phyloP scores from a whole-genome alignment of 495 filamentous ascomycete genomes.

The Podospora tetraspora region DNA sequence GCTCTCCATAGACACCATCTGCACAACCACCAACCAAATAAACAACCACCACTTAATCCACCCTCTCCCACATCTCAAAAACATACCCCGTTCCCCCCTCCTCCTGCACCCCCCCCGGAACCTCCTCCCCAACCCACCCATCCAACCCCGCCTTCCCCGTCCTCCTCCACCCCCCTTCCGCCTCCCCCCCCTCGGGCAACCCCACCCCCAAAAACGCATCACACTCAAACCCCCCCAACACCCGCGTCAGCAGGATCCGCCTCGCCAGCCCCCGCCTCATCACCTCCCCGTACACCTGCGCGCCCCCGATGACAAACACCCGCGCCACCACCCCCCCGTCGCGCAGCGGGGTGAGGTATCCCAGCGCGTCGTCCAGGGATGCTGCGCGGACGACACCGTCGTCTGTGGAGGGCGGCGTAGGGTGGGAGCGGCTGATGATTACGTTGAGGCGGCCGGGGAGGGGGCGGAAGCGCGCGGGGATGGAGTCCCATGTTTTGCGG shows the following conservation, averaged over 20 bases:
- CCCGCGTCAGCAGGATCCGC: conserved; percentile 59
- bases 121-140: conserved; percentile 54
- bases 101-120: conserved; percentile 44
- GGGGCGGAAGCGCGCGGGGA: conserved; percentile 72
- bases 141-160: conserved; percentile 45
- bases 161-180: conserved; percentile 42
- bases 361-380: conserved; percentile 56
- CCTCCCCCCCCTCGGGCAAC: conserved; percentile 37
- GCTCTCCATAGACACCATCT: too few relatives aligned
- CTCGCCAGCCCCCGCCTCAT: conserved; percentile 46
- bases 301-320: conserved; percentile 86
- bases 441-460: conserved; percentile 72
- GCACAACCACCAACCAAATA: background rate
- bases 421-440: conserved; percentile 48
- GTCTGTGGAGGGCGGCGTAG: background rate
- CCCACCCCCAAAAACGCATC: conserved; percentile 79
- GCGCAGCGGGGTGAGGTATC: conserved; percentile 30
- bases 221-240: conserved; percentile 68
- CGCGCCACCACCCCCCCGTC: conserved; percentile 34
- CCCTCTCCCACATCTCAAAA: conserved; percentile 61
- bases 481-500: conserved; percentile 88
- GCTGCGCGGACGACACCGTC: conserved; percentile 24
- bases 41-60: conserved; percentile 13
- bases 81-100: conserved; percentile 57
- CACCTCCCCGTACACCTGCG: conserved; percentile 72